Base-by-base conservation (phyloP, 257 asterid species). In the Fraxinus cuspidata region DNA sequence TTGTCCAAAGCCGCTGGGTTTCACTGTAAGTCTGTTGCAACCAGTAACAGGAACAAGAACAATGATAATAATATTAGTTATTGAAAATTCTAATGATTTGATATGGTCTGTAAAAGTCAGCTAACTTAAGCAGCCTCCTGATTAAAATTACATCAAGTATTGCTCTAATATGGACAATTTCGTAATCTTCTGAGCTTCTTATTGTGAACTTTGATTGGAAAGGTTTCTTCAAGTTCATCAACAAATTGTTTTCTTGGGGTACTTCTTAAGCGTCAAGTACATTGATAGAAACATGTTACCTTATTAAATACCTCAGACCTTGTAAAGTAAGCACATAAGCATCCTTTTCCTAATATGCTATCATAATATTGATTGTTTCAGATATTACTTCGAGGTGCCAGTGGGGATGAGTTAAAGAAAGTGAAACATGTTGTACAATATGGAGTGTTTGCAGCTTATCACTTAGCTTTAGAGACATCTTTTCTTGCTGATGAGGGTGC, bases 401-500 rank as follows among this genome's bases (percentile, higher is more conserved):
- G 80, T 75, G 91, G 85, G 58, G 96, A 95, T 74, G 99, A 95
- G 79, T 83, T 95, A 85, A 93, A 93, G 94, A 95, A 95, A 85
- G 97, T 93, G 80, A 95, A 95, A 84, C 99, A 91, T 72, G 94
- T 93, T 58, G 83, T 95, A 76, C 99, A 91, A 81, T 95, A 95
- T 87, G 97, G 97, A 81, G 81, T 95, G 80, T 95, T 95, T 64
- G 98, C 99, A 0, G 99, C 99, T 78, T 95, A 95, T 84, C 99
- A 95, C 87, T 85, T 95, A 83, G 99, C 97, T 79, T 77, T 95
- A 82, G 99, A 95, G 85, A 95, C 99, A 58, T 95, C 97, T 77
- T 93, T 95, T 86, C 97, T 95, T 75, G 99, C 98, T 82, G 98
- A 95, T 76, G 99, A 95, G 85, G 99, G 99, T 78, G 98, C 99